phyloP scores from a whole-genome alignment of 441 rosid species.

The Pelargonium myrrhifolium region DNA sequence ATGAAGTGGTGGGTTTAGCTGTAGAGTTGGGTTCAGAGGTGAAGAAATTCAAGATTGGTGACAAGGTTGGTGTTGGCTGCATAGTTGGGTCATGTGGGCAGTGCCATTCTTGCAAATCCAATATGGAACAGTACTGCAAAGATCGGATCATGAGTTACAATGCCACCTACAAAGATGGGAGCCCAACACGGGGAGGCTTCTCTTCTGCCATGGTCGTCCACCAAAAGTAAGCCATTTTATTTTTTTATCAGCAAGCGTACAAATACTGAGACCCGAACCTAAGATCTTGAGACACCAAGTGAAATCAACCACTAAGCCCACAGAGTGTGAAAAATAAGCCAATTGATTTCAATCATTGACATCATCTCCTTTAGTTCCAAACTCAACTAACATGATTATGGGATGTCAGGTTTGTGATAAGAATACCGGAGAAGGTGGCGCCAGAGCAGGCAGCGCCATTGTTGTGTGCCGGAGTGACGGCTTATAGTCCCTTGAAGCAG shows the following conservation, averaged over 20 bases:
- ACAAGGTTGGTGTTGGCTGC: conserved; percentile 37
- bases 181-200: conserved; percentile 35
- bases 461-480: conserved; percentile 40
- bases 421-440: conserved; percentile 32
- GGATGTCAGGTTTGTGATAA: conserved; percentile 33
- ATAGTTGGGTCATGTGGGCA: conserved; percentile 37
- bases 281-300: no score
- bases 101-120: conserved; percentile 31
- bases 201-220: conserved; percentile 38
- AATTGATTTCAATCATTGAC: no score
- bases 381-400: background rate
- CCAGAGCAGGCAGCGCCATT: conserved; percentile 43
- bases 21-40: conserved; percentile 35
- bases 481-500: conserved; percentile 44
- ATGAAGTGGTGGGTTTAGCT: conserved; percentile 44
- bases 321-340: no score
- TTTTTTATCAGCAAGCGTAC: no score
- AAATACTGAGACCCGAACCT: no score
- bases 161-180: conserved; percentile 34
- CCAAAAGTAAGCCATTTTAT: conserved; percentile 44
- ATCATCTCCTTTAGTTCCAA: background rate
- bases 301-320: no score
- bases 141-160: conserved; percentile 28
- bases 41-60: conserved; percentile 30
- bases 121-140: conserved; percentile 34